These are phyloP conservation scores for Tylopilus sp. DNA, from an alignment of 768 basidiomycete species.

Conservation along the genomic window DNA sequence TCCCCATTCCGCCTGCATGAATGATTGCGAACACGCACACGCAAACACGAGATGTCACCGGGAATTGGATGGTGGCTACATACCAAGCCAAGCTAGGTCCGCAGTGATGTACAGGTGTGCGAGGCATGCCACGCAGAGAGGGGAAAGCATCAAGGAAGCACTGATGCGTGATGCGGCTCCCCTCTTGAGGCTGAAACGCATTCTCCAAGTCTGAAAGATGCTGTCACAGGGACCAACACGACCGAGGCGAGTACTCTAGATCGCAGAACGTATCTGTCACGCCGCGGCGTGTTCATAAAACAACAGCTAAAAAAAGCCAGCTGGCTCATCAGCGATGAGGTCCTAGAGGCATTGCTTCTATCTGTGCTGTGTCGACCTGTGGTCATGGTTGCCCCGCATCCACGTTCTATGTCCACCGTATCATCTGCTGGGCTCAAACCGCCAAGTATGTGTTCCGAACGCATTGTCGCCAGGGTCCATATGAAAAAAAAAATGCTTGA, in stretches of 20 bases:
- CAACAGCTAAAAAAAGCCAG: neutral
- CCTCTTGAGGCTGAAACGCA: conserved; percentile 25
- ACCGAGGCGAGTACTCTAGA: neutral
- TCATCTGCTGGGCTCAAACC: neutral
- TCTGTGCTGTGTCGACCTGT: too few species aligned
- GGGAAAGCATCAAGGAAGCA: conserved; percentile 8
- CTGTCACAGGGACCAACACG: conserved; percentile 10
- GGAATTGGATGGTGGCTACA: conserved; percentile 23
- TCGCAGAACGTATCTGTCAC: neutral
- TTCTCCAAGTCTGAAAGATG: conserved; percentile 21
- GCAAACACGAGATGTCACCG: conserved; percentile 19
- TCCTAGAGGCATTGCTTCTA: neutral
- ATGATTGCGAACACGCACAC: conserved; percentile 15
- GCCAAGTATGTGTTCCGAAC: neutral
- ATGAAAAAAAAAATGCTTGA: conserved; percentile 13
- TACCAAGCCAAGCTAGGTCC: conserved; percentile 8
- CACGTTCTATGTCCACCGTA: neutral
- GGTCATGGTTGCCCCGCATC: neutral
- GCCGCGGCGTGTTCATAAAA: conserved; percentile 1
- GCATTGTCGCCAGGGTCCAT: conserved; percentile 17
- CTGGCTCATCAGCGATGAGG: neutral
- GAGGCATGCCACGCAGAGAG: neutral
- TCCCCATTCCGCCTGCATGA: conserved; percentile 1
- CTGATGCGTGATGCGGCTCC: neutral
- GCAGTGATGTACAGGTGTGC: conserved; percentile 23